Conservation (phyloP, 2,329 filamentous ascomycete species). For the Periglandula ipomoeae region DNA sequence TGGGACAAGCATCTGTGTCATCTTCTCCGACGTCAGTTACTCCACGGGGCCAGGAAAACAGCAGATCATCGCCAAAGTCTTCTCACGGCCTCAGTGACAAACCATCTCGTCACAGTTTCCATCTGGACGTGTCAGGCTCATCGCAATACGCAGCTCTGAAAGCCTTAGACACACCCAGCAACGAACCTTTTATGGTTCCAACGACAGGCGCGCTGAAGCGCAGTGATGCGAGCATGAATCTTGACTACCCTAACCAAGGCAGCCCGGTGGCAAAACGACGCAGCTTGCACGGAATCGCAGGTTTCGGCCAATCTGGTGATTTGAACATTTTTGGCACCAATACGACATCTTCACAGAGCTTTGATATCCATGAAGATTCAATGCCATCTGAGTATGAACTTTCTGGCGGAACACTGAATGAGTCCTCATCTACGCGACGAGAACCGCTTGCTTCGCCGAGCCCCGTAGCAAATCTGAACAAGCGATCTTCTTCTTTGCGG, state of each 20-base stretch:
- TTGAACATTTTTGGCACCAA: slow-evolving; percentile 70
- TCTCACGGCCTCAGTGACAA: slow-evolving; percentile 30
- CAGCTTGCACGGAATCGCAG: slow-evolving; percentile 71
- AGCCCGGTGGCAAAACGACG: slow-evolving; percentile 88
- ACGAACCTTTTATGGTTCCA: slow-evolving; percentile 21
- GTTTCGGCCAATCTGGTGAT: slow-evolving; percentile 42
- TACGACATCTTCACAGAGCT: slow-evolving; percentile 31
- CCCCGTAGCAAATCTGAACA: slow-evolving; percentile 47
- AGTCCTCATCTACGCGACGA: slow-evolving; percentile 11
- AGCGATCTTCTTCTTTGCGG: slow-evolving; percentile 67
- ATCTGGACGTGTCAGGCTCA: slow-evolving; percentile 46
- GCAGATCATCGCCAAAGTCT: slow-evolving; percentile 25
- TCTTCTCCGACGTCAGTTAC: slow-evolving; percentile 25
- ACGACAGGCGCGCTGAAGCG: slow-evolving; percentile 78
- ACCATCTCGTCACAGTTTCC: slow-evolving; percentile 43
- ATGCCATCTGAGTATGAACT: slow-evolving; percentile 43
- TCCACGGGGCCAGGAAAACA: slow-evolving; percentile 36
- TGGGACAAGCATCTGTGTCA: slow-evolving; percentile 37
- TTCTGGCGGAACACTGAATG: slow-evolving; percentile 24
- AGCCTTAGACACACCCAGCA: slow-evolving; percentile 34
- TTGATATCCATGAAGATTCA: slow-evolving; percentile 43
- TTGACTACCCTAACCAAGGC: slow-evolving; percentile 68
- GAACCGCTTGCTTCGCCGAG: slow-evolving; percentile 36
- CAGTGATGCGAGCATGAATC: slow-evolving; percentile 80
- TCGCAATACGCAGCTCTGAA: slow-evolving; percentile 42